Conservation (phyloP, 2,329 filamentous ascomycete genomes). For the Rutstroemia sp. region DNA sequence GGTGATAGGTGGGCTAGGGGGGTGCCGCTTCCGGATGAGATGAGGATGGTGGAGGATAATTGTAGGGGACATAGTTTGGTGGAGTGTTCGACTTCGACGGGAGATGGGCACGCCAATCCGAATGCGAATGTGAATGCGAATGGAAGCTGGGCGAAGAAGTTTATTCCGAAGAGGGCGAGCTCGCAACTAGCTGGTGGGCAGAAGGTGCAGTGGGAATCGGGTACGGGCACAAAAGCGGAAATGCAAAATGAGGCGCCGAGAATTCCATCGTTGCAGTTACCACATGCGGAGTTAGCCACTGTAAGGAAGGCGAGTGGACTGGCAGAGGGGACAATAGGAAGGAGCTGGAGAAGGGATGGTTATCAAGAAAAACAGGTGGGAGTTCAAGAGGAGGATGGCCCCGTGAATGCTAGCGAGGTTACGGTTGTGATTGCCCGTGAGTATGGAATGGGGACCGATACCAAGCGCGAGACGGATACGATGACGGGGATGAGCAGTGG, state of each 20-base stretch:
- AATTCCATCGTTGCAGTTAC: slow-evolving; percentile 4
- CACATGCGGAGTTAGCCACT: not conserved
- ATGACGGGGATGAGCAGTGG: no score
- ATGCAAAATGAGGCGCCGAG: not conserved
- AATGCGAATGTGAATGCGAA: not conserved
- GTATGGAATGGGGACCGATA: no score
- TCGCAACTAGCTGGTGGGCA: not conserved
- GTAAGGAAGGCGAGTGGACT: slow-evolving; percentile 2
- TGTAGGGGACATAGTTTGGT: not conserved
- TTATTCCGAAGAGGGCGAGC: not conserved
- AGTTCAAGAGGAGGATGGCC: not conserved
- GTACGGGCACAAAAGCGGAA: no score
- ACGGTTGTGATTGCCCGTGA: no score
- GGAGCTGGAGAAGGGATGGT: no score
- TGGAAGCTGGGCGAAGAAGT: not conserved
- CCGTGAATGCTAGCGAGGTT: no score
- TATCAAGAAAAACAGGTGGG: not conserved
- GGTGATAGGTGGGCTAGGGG: not conserved
- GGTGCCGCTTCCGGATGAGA: not conserved
- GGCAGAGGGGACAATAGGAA: not conserved
- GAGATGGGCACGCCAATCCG: not conserved
- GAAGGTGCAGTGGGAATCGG: no score
- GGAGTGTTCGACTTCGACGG: not conserved
- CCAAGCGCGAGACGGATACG: no score
- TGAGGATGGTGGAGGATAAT: not conserved